Base-by-base conservation (phyloP, 768 basidiomycete genomes). In the Termitomyces sp. region DNA sequence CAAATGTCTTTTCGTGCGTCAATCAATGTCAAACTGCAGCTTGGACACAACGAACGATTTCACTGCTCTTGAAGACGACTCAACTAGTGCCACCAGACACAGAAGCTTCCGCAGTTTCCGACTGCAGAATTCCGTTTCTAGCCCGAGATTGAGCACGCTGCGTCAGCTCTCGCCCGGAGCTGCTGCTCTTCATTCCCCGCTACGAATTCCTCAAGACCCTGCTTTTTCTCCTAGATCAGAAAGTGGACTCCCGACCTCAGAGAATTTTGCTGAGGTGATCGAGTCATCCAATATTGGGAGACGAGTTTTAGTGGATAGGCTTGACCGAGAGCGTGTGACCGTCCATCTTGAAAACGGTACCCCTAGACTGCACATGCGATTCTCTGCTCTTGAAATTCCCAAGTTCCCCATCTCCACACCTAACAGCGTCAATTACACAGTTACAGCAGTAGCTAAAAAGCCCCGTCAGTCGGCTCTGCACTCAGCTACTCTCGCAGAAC, bases 11-110 rank as follows among this genome's bases (percentile, higher is more conserved):
- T 56, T 43, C 9, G 36, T 16, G 12, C 42, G 55, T 43, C 18
- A 30, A 13, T 45, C 57, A 26, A 36, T 26, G 22, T 36, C 4
- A 14, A 22, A n/a, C 20, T 56, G 18, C 57, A 86, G 86, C 8
- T 65, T 84, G 24, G 85, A 87, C 61, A 66, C 70, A 0, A 62
- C 77, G 0, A 83, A 85, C 63, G 80, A 83, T 64, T 84, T 86
- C 64, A 69, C 69, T 45, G 65, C 70, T n/a, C 70, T 86, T 58
- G 58, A 65, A 10, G 68, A 71, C 20, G 81, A 82, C 65, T 64
- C 77, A 42, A 63, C 58, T 24, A 58, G 59, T 12, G 61, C 56
- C 20, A 43, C 12, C 30, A 62, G 53, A 13, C 63, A 44, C 26
- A 43, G 51, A 26, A 53, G 60, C 13, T 53, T 58, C 45, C 60